phyloP scores from a whole-genome alignment of 2,329 filamentous ascomycete species.

The Microsporum audouinii region DNA sequence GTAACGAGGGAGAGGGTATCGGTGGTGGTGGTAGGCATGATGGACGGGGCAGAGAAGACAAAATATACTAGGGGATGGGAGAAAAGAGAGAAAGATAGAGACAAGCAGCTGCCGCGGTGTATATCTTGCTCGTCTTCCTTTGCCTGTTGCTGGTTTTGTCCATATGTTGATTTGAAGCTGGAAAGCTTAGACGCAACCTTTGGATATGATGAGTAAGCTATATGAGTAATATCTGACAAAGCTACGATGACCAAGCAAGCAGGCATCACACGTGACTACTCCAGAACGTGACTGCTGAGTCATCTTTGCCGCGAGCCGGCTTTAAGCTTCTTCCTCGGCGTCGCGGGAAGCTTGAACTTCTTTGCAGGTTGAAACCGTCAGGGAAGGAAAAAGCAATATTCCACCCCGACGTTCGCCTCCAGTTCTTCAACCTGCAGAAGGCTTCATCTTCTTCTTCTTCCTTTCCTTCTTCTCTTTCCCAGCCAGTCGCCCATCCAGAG shows the following conservation, averaged over 20 bases:
- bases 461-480: slow-evolving; percentile 3
- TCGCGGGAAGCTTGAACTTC: neutral
- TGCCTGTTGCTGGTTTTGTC: neutral
- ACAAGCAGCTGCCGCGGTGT: neutral
- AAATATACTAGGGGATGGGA: neutral
- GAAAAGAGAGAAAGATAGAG: neutral
- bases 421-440: neutral
- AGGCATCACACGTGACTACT: neutral
- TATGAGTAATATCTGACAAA: neutral
- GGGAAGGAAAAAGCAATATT: slow-evolving; percentile 8
- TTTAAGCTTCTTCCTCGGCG: neutral
- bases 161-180: neutral
- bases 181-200: too few species aligned
- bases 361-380: neutral
- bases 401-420: slow-evolving; percentile 7
- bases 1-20: slow-evolving; percentile 92
- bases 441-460: slow-evolving; percentile 1
- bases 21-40: slow-evolving; percentile 91
- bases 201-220: neutral
- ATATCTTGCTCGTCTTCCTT: neutral
- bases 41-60: slow-evolving; percentile 21
- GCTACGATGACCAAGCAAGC: neutral
- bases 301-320: neutral
- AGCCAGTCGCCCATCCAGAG: neutral
- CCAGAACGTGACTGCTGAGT: neutral